Evolutionary conservation across 495 filamentous ascomycete species (phyloP).

Genomic region (Cudoniella acicularis): DNA sequence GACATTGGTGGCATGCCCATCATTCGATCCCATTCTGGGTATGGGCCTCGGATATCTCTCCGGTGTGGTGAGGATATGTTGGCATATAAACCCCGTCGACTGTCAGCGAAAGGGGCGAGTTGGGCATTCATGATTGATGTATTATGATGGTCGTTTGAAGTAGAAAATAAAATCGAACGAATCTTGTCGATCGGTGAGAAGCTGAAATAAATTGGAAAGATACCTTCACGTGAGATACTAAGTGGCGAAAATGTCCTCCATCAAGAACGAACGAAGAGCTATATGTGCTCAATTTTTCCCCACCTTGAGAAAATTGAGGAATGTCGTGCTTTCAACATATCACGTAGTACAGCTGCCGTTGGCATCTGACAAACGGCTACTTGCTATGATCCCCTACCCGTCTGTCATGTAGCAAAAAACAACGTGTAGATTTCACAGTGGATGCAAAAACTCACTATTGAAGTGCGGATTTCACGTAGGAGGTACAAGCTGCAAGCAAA

Average conservation of each 20-base stretch:
- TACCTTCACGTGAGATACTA: background rate
- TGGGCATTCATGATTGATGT: background rate
- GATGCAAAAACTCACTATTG: background rate
- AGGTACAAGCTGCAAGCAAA: constrained; percentile 4
- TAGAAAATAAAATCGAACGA: background rate
- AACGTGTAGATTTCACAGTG: constrained; percentile 5
- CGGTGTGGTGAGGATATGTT: background rate
- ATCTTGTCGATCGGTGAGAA: background rate
- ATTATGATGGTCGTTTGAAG: background rate
- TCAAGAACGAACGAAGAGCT: background rate
- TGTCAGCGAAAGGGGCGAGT: background rate
- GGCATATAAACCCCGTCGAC: background rate
- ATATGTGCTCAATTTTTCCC: background rate
- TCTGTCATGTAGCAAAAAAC: background rate
- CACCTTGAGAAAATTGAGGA: background rate
- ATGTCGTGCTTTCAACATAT: background rate
- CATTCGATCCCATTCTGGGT: too few species aligned
- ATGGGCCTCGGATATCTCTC: background rate
- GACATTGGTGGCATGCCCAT: too few species aligned
- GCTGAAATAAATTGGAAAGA: background rate
- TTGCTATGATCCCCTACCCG: background rate
- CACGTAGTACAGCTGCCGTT: background rate
- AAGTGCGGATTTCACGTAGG: constrained; percentile 1
- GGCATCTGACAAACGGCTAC: constrained; percentile 10
- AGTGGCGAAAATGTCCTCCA: background rate